Conservation (phyloP, 805 yeast species). For the Kodamaea sagamina region DNA sequence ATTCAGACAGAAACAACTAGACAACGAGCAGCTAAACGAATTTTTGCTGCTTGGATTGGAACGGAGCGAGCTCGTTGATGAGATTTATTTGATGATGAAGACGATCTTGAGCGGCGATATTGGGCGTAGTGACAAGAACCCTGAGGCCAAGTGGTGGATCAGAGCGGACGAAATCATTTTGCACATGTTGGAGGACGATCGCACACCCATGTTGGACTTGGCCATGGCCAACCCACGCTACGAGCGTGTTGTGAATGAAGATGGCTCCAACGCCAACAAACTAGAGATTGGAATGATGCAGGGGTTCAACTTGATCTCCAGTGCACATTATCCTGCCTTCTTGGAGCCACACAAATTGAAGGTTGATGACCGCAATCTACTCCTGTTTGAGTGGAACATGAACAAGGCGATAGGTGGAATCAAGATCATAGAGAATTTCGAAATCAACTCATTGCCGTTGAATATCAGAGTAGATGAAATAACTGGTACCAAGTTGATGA, state of each 20-base stretch:
- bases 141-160: conserved; percentile 36
- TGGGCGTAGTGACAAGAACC: conserved; percentile 20
- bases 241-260: conserved; percentile 36
- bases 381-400: conserved; percentile 44
- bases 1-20: conserved; percentile 50
- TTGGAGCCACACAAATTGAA: conserved; percentile 30
- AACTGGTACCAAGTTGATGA: conserved; percentile 41
- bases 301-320: conserved; percentile 36
- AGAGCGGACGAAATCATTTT: conserved; percentile 42
- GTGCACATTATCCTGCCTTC: conserved; percentile 34
- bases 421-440: conserved; percentile 39
- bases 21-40: conserved; percentile 51
- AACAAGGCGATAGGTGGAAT: conserved; percentile 46
- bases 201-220: conserved; percentile 41
- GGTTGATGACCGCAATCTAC: conserved; percentile 20
- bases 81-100: conserved; percentile 37
- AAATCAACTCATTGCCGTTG: conserved; percentile 39
- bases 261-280: conserved; percentile 42
- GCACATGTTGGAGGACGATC: conserved; percentile 43
- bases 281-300: conserved; percentile 40
- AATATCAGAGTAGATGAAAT: conserved; percentile 40
- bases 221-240: conserved; percentile 37
- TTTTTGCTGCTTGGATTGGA: conserved; percentile 37
- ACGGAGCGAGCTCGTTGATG: conserved; percentile 35
- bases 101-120: conserved; percentile 40